Conservation (phyloP, 2,329 filamentous ascomycete species). For the Pseudogymnoascus pannorum region DNA sequence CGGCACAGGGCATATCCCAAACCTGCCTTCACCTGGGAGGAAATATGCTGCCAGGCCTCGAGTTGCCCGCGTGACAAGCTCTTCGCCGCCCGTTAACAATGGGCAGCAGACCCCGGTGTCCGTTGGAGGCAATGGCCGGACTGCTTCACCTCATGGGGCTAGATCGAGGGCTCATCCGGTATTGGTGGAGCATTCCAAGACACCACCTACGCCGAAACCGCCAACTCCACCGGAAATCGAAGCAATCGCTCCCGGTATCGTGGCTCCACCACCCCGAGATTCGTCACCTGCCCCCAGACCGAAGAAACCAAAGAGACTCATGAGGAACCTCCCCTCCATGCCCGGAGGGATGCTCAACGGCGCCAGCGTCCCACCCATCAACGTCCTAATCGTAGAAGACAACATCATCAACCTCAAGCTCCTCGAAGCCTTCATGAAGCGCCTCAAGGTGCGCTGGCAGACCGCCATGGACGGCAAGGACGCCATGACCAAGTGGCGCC, state of each 20-base stretch:
- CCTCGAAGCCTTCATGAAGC: slow-evolving; percentile 90
- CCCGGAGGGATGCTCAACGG: slow-evolving; percentile 66
- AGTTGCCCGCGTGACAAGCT: slow-evolving; percentile 65
- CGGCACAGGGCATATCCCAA: slow-evolving; percentile 69
- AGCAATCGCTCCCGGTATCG: slow-evolving; percentile 36
- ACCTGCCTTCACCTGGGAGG: slow-evolving; percentile 75
- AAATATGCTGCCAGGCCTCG: slow-evolving; percentile 52
- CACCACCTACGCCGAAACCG: slow-evolving; percentile 40
- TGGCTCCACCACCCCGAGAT: slow-evolving; percentile 40
- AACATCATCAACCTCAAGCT: slow-evolving; percentile 96
- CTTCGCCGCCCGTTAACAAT: slow-evolving; percentile 65
- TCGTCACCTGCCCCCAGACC: slow-evolving; percentile 38
- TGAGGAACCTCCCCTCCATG: slow-evolving; percentile 39
- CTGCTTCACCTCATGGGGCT: slow-evolving; percentile 31
- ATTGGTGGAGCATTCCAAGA: slow-evolving; percentile 41
- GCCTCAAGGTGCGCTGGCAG: slow-evolving; percentile 91
- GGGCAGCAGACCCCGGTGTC: slow-evolving; percentile 17
- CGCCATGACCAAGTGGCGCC: slow-evolving; percentile 87
- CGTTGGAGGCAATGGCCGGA: slow-evolving; percentile 24
- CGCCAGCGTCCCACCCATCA: slow-evolving; percentile 79
- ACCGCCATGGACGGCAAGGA: slow-evolving; percentile 95
- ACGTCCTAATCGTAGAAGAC: slow-evolving; percentile 95
- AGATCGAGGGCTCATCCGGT: slow-evolving; percentile 52
- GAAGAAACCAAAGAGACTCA: slow-evolving; percentile 49
- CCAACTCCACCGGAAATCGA: slow-evolving; percentile 48